Conservation (phyloP, 345 rosid genomes). For the Hibiscus syriacus region DNA sequence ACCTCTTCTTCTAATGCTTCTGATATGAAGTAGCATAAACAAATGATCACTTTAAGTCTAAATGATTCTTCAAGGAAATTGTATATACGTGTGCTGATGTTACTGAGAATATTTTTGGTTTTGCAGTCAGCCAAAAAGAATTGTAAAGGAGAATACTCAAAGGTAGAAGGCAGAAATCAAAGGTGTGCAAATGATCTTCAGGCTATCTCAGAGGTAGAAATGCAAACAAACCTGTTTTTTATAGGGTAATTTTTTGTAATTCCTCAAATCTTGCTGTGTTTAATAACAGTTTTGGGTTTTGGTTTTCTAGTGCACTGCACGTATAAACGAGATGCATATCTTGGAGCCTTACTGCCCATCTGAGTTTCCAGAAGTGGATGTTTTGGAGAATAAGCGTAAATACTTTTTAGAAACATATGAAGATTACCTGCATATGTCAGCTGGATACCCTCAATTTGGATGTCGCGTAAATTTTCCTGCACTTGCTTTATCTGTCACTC, state of each 20-base stretch:
- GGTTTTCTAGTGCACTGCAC: slow-evolving; percentile 15
- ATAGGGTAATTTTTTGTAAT: not conserved
- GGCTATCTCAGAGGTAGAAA: slow-evolving; percentile 19
- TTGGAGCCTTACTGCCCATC: slow-evolving; percentile 24
- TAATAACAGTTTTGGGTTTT: not conserved
- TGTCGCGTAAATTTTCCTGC: slow-evolving; percentile 22
- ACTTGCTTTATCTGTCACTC: not conserved
- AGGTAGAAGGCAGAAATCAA: not conserved
- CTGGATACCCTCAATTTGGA: slow-evolving; percentile 11
- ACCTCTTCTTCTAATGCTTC: no score
- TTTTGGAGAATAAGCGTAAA: not conserved
- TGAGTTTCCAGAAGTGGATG: not conserved
- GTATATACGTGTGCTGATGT: not conserved
- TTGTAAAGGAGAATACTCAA: slow-evolving; percentile 22
- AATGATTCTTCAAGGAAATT: not conserved
- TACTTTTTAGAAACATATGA: not conserved
- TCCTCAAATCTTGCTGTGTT: not conserved
- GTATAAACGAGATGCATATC: slow-evolving; percentile 14
- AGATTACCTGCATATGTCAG: not conserved
- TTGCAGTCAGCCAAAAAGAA: slow-evolving; percentile 22
- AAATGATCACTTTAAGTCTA: not conserved
- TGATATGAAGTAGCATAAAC: not conserved
- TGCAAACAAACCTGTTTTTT: not conserved
- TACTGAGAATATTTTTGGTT: not conserved
- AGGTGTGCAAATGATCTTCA: slow-evolving; percentile 24